Evolutionary conservation across 2,329 filamentous ascomycete genomes (phyloP).

Genomic region (Ceratocystis huliohia): DNA sequence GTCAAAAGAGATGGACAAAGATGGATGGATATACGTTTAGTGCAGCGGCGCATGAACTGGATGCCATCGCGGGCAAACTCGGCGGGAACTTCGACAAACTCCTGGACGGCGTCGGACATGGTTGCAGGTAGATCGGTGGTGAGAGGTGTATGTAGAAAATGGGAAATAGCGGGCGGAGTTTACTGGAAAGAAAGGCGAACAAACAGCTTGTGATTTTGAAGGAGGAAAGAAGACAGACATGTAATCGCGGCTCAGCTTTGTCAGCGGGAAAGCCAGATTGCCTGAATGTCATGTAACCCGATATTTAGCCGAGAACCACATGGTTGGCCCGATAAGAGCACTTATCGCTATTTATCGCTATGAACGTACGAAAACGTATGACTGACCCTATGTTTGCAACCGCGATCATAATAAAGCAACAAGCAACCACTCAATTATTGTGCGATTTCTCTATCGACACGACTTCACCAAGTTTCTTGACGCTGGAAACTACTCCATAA

Average conservation of each 20-base stretch:
- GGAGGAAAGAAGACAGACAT: not conserved
- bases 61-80: constrained; percentile 52
- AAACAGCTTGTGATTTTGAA: not conserved
- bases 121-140: not conserved
- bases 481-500: no score
- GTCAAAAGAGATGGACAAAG: constrained; percentile 4
- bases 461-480: no score
- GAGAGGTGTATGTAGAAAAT: no score
- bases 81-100: constrained; percentile 55
- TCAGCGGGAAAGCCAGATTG: constrained; percentile 5
- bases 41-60: constrained; percentile 50
- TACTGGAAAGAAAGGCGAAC: constrained; percentile 13
- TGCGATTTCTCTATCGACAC: no score
- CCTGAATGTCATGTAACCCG: not conserved
- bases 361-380: not conserved
- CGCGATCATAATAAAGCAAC: no score
- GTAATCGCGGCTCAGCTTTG: not conserved
- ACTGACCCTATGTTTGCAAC: not conserved
- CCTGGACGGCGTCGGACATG: constrained; percentile 57
- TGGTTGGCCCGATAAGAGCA: not conserved
- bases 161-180: not conserved
- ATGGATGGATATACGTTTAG: constrained; percentile 42
- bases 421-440: no score
- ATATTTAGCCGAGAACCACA: not conserved
- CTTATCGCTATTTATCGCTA: not conserved